Evolutionary conservation across 495 filamentous ascomycete genomes (phyloP), one percentile per base, ranked within the genome.

Genomic region (Penicillium goetzii): DNA sequence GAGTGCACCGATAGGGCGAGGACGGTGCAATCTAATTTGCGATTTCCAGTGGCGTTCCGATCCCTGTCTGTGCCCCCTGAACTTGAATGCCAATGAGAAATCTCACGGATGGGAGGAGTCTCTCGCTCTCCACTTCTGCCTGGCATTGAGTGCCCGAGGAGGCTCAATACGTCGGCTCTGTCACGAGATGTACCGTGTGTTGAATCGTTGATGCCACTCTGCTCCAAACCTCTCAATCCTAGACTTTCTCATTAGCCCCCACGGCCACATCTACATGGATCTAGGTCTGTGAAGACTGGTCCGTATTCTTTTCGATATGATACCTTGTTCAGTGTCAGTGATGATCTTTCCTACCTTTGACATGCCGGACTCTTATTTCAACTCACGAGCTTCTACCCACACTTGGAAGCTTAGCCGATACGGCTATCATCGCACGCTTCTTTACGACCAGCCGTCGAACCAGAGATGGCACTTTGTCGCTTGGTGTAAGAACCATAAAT

Each of bases 401-500:
- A 21, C 8, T 4, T 47, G 9, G 19, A 23, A 25, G 43, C 21
- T 25, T 23, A 25, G 47, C 25, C 14, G 21, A 2, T 2, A 19
- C 21, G 12, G 45, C 45, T 12, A 30, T 17, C 47, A 51, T 17
- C 25, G 25, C 25, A 51, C 25, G 47, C 6, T 12, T 9, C 14
- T 2, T 30, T 14, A 14, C 15, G 25, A 30, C 30, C 25, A 4
- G 19, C 41, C 41, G n/a, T 51, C 25, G 25, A 51, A 51, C 47
- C 25, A 5, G 25, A 28, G 11, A 25, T 51, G 47, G 47, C 30
- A 25, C 25, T 30, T 51, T 51, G 14, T 5, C 14, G 25, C 25
- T 51, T 21, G 25, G 47, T 30, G 25, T 28, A 14, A 51, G 47
- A 51, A 51, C 47, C n/a, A 11, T 28, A 51, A 51, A 25, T 51